These are phyloP conservation scores for Garcia nutans DNA, from an alignment of 345 rosid genomes.

Conservation along the genomic window DNA sequence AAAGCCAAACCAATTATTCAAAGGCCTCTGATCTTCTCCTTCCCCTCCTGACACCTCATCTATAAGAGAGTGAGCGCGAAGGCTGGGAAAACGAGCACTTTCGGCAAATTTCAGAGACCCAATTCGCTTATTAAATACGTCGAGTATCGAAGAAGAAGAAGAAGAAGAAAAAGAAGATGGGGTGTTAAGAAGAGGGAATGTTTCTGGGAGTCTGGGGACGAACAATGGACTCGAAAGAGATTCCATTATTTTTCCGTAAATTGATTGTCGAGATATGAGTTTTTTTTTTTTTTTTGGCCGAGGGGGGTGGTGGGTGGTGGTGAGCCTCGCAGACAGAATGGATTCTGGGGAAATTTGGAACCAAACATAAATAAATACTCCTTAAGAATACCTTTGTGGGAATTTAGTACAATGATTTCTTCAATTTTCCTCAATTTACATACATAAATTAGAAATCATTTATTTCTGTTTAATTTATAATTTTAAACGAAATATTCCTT, in stretches of 20 bases:
- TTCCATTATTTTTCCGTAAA: constrained; percentile 44
- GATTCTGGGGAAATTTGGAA: too few relatives aligned
- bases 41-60: constrained; percentile 43
- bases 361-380: too few relatives aligned
- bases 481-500: too few relatives aligned
- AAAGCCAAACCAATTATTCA: constrained; percentile 37
- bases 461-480: too few relatives aligned
- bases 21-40: constrained; percentile 35
- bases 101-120: constrained; percentile 45
- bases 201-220: constrained; percentile 41
- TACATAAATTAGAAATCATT: too few relatives aligned
- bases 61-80: constrained; percentile 43
- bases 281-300: too few relatives aligned
- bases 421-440: too few relatives aligned
- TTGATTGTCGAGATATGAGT: not conserved
- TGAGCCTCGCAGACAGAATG: too few relatives aligned
- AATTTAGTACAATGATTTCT: too few relatives aligned
- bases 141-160: constrained; percentile 32
- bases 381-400: too few relatives aligned
- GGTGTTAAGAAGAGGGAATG: constrained; percentile 22
- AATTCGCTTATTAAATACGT: constrained; percentile 30
- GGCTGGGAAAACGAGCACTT: constrained; percentile 25
- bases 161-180: constrained; percentile 36
- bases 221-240: constrained; percentile 41
- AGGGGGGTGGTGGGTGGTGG: too few relatives aligned